Evolutionary conservation across 768 basidiomycete genomes (phyloP), one percentile per base, ranked within the genome.

Genomic region (Chalciporus piperatus): DNA sequence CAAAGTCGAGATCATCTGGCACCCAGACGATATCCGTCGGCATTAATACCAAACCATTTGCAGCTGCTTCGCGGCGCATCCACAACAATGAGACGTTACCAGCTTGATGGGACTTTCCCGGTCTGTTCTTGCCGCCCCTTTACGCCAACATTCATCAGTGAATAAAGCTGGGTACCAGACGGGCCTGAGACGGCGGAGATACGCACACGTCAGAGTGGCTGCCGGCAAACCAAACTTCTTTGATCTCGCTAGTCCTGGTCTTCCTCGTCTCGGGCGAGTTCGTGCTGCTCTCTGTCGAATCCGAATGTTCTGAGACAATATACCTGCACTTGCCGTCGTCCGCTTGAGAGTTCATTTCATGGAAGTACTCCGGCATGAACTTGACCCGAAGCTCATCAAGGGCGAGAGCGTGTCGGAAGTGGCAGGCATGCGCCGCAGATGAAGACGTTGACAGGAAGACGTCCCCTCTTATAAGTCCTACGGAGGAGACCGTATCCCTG

Each of bases 401-500:
- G 0, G 83, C 65, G n/a, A 85, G 61, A 1, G 82, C 83, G 50
- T 87, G 84, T 9, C 84, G 74, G 67, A 85, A 83, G 13, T 76
- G 75, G 4, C 72, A 72, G 35, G 83, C 77, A 48, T 77, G 77
- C 8, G 72, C 77, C 48, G 81, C 80, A 13, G 76, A 78, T 4
- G 72, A 75, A 0, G 78, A 78, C 59, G 84, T 84, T 0, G 83
- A 83, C 1, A 84, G 70, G 20, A 57, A 61, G 6, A 77, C 67
- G 33, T 72, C 72, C 2, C 76, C 55, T 37, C 51, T 74, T 48
- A 83, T 70, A 37, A 81, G 43, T 11, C 82, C 82, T 20, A 85
- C 81, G 0, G 82, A 84, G 37, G 77, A 76, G 7, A 86, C 83
- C 2, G 83, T 85, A 52, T 86, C 84, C 81, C 83, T 84, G 48